Evolutionary conservation across 2,329 filamentous ascomycete genomes (phyloP).

Genomic region (Didymosphaeria variabile): DNA sequence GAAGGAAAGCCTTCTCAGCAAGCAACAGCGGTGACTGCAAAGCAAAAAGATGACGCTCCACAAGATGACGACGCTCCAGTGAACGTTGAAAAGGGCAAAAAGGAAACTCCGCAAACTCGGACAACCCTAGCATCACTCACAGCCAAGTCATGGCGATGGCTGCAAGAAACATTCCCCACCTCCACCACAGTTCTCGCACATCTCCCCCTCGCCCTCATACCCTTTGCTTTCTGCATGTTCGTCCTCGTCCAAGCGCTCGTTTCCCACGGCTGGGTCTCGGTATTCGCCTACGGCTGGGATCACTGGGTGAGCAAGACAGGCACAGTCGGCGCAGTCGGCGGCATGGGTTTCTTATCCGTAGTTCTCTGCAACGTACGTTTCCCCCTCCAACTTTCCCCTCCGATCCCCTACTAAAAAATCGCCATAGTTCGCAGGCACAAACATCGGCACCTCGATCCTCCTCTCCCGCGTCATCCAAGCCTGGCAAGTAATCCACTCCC

Average conservation of each 20-base stretch:
- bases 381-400: not conserved
- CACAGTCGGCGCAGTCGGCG: constrained; percentile 72
- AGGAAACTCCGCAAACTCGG: constrained; percentile 17
- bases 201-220: constrained; percentile 72
- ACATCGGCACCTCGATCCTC: constrained; percentile 79
- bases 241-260: constrained; percentile 76
- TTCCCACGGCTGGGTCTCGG: constrained; percentile 77
- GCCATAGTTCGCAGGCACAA: constrained; percentile 75
- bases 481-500: constrained; percentile 69
- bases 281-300: constrained; percentile 78
- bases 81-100: not conserved
- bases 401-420: not conserved
- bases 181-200: constrained; percentile 71
- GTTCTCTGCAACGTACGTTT: constrained; percentile 74
- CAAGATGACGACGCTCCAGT: not conserved
- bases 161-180: constrained; percentile 75
- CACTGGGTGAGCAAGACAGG: constrained; percentile 76
- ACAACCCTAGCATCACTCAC: constrained; percentile 64
- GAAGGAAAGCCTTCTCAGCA: constrained; percentile 17
- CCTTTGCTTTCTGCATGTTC: constrained; percentile 79
- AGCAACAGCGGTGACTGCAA: not conserved
- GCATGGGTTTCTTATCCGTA: constrained; percentile 77
- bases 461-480: constrained; percentile 74
- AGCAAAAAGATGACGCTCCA: not conserved
- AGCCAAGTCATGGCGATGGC: constrained; percentile 63